These are phyloP conservation scores for Flaveria ramosissima DNA, from an alignment of 129 eudicot species.

Conservation along the genomic window DNA sequence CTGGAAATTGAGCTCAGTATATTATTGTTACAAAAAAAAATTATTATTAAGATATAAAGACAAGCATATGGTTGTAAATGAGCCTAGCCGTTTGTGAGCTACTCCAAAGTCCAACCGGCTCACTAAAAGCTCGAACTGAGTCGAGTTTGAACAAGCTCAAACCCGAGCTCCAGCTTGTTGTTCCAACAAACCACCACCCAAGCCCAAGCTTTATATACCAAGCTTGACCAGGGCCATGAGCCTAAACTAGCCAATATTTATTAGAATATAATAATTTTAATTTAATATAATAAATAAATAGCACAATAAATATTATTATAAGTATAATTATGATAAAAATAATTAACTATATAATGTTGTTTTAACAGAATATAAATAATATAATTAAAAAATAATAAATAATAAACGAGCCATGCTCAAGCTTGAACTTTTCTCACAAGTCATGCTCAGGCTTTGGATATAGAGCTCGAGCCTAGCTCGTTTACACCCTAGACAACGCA, in stretches of 20 bases:
- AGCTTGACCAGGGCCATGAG: not conserved
- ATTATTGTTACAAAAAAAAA: not conserved
- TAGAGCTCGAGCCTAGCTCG: not conserved
- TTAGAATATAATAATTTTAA: not conserved
- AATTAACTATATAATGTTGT: not conserved
- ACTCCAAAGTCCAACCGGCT: not conserved
- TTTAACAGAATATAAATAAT: not conserved
- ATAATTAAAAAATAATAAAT: not conserved
- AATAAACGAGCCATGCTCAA: not conserved
- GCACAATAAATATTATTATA: not conserved
- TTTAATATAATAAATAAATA: not conserved
- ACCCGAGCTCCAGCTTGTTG: not conserved
- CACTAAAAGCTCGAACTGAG: not conserved
- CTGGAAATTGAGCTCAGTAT: slow-evolving; percentile 35
- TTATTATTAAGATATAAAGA: not conserved
- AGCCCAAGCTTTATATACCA: not conserved
- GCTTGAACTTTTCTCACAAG: not conserved
- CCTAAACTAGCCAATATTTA: not conserved
- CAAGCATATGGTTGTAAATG: not conserved
- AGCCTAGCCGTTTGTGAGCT: not conserved
- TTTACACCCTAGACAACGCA: slow-evolving; percentile 20
- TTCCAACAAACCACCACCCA: not conserved
- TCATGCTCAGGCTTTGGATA: not conserved
- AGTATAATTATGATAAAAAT: not conserved
- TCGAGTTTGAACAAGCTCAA: not conserved